Evolutionary conservation across 2,329 filamentous ascomycete species (phyloP).

Genomic region (Sarocladium oryzae): DNA sequence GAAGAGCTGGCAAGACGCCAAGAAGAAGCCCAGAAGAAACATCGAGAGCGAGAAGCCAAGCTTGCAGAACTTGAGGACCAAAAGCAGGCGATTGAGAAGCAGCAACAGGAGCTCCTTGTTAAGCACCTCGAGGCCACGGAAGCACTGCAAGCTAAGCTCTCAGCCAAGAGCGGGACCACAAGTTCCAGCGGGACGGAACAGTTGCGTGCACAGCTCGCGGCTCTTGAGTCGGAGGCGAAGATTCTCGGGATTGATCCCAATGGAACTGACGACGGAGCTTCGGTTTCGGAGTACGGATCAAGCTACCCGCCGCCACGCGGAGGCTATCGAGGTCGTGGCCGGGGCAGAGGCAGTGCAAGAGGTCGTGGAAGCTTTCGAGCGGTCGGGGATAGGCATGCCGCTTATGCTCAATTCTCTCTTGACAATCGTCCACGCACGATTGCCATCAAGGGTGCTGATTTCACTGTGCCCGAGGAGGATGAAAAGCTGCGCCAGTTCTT

Average conservation of each 20-base stretch:
- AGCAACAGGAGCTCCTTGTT: conserved; percentile 54
- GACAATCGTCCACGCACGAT: conserved; percentile 71
- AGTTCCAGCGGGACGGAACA: conserved; percentile 49
- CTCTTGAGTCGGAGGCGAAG: conserved; percentile 66
- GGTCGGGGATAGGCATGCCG: conserved; percentile 43
- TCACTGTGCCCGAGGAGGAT: conserved; percentile 55
- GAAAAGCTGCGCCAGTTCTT: conserved; percentile 67
- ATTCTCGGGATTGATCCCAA: conserved; percentile 61
- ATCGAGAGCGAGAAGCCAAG: conserved; percentile 60
- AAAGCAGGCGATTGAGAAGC: conserved; percentile 57
- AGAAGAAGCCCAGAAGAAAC: conserved; percentile 61
- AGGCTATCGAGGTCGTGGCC: conserved; percentile 31
- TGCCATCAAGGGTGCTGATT: conserved; percentile 56
- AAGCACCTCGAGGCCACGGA: conserved; percentile 62
- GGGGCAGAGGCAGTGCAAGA: conserved; percentile 25
- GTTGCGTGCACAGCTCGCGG: conserved; percentile 64
- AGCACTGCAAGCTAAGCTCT: conserved; percentile 51
- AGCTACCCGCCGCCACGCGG: conserved; percentile 24
- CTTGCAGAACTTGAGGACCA: conserved; percentile 56
- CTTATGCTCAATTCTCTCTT: conserved; percentile 58
- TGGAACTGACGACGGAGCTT: conserved; percentile 36
- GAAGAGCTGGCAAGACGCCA: conserved; percentile 65
- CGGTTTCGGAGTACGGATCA: conserved; percentile 12
- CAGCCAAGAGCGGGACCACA: conserved; percentile 24
- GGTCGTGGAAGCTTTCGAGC: conserved; percentile 33